Percentiles rank a stretch among this genome's conserved stretches.
Evolutionary conservation across 108 stramenopile genomes (phyloP).

Genomic region (Cyclotella atomus): DNA sequence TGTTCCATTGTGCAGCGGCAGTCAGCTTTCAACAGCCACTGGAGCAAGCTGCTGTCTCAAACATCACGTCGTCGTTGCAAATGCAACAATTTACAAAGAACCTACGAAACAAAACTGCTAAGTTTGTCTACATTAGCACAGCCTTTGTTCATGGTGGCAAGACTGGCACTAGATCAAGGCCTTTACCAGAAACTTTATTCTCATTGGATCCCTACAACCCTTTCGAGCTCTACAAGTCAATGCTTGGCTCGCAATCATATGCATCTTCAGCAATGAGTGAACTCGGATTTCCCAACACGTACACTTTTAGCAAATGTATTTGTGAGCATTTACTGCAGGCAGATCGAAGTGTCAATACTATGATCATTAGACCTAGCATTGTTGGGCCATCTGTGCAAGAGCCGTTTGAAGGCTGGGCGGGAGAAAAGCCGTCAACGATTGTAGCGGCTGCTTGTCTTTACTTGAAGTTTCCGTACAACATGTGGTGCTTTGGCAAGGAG

Average conservation of each 20-base stretch:
- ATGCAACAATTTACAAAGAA: constrained; percentile 60
- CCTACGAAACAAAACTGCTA: constrained; percentile 49
- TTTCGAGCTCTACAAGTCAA: constrained; percentile 70
- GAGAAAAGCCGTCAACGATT: constrained; percentile 85
- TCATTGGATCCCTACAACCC: constrained; percentile 66
- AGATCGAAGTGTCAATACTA: constrained; percentile 51
- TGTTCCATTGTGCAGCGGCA: constrained; percentile 86
- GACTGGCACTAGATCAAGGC: constrained; percentile 60
- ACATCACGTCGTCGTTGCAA: constrained; percentile 76
- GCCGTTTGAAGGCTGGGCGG: constrained; percentile 87
- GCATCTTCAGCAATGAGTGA: constrained; percentile 83
- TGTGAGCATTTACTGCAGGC: constrained; percentile 80
- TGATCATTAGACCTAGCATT: constrained; percentile 87
- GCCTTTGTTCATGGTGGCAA: constrained; percentile 86
- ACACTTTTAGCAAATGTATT: constrained; percentile 89
- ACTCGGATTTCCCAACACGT: constrained; percentile 82
- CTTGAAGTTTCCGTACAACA: constrained; percentile 73
- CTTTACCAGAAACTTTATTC: constrained; percentile 69
- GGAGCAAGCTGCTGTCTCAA: constrained; percentile 75
- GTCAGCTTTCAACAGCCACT: constrained; percentile 85
- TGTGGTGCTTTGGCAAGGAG: constrained; percentile 77
- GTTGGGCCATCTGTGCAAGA: constrained; percentile 80
- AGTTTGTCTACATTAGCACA: constrained; percentile 86
- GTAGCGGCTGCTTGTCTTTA: constrained; percentile 85
- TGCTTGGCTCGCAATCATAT: constrained; percentile 75